Conservation (phyloP, 768 basidiomycete species). For the Tylopilus cervinicoccineus region DNA sequence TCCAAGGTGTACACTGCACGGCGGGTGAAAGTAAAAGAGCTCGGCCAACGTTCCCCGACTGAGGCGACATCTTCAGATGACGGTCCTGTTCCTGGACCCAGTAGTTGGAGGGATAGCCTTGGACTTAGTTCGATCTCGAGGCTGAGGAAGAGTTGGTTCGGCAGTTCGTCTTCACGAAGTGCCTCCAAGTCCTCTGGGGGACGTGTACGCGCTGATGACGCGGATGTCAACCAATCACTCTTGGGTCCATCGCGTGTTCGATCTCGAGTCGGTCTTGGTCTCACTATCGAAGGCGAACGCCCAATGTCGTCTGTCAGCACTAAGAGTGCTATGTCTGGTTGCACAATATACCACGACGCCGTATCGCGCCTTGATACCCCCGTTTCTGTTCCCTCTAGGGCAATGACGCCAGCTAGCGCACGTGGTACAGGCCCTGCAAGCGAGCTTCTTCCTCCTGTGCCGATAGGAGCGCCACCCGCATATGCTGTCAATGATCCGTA, state of each 20-base stretch:
- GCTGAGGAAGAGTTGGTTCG: conserved; percentile 60
- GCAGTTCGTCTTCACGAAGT: conserved; percentile 29
- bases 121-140: conserved; percentile 48
- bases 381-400: conserved; percentile 38
- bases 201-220: conserved; percentile 37
- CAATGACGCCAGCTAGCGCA: conserved; percentile 41
- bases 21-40: conserved; percentile 37
- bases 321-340: conserved; percentile 49
- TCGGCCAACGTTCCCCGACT: conserved; percentile 23
- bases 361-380: conserved; percentile 44
- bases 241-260: conserved; percentile 25
- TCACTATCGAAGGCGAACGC: conserved; percentile 40
- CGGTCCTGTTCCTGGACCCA: conserved; percentile 24
- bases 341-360: conserved; percentile 63
- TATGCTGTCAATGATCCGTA: conserved; percentile 31
- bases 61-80: conserved; percentile 21
- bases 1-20: conserved; percentile 34
- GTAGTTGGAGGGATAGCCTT: conserved; percentile 34
- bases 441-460: conserved; percentile 15
- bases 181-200: conserved; percentile 28
- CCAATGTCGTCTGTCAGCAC: conserved; percentile 58
- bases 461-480: conserved; percentile 27
- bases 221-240: conserved; percentile 42
- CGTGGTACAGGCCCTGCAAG: conserved; percentile 15
- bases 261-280: conserved; percentile 34